Conservation (phyloP, 2,329 filamentous ascomycete genomes). For the Aspergillus felis region DNA sequence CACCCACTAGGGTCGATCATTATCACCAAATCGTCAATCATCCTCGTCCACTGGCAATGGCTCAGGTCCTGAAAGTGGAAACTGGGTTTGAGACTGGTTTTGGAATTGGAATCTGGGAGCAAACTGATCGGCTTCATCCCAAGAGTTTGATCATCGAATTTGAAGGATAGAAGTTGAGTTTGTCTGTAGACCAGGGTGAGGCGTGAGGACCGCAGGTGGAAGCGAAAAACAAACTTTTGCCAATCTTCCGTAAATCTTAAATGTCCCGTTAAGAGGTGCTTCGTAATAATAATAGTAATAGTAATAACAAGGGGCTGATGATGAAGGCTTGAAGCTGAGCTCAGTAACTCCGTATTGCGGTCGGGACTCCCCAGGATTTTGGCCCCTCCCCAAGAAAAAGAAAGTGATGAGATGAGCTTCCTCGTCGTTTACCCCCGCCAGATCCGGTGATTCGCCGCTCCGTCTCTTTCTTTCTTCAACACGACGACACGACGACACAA, state of each 20-base stretch:
- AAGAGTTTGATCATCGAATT: not conserved
- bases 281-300: no score
- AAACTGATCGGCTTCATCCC: not conserved
- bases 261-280: not conserved
- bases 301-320: no score
- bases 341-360: not conserved
- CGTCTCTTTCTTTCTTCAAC: not conserved
- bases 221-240: not conserved
- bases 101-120: not conserved
- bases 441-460: not conserved
- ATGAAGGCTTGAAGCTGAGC: no score
- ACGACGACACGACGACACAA: no score
- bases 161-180: not conserved
- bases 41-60: not conserved
- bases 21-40: not conserved
- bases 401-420: not conserved
- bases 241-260: not conserved
- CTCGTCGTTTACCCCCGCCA: not conserved
- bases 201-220: not conserved
- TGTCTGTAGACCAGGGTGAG: no score
- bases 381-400: not conserved
- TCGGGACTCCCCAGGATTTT: not conserved
- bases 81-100: not conserved
- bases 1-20: constrained; percentile 15
- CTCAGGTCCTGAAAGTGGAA: not conserved